phyloP scores from a whole-genome alignment of 148 eudicot genomes.

The Rhododendron simsii region DNA sequence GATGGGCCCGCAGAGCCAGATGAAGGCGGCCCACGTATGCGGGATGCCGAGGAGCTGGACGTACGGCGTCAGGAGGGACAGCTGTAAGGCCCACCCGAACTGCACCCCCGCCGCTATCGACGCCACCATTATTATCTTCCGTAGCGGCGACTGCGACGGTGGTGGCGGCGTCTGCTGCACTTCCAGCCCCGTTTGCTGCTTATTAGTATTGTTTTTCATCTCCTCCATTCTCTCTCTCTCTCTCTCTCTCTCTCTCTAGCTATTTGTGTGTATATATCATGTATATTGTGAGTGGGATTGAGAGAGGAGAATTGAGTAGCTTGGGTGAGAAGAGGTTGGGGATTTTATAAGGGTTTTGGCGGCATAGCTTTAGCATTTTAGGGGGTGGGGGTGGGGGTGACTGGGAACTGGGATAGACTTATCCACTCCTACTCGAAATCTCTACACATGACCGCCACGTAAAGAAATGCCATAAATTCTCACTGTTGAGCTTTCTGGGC shows the following conservation, averaged over 20 bases:
- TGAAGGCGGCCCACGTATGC: conserved; percentile 45
- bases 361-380: background rate
- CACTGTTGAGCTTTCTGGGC: background rate
- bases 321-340: background rate
- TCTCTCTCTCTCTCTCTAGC: conserved; percentile 14
- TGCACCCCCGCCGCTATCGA: conserved; percentile 56
- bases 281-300: background rate
- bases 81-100: conserved; percentile 60
- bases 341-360: conserved; percentile 4
- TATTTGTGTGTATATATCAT: background rate
- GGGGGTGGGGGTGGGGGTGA: background rate
- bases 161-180: background rate
- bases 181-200: background rate
- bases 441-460: background rate
- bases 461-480: background rate
- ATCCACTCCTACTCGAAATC: background rate
- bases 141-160: conserved; percentile 16
- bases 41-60: conserved; percentile 52
- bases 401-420: background rate
- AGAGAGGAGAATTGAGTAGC: background rate
- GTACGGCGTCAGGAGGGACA: conserved; percentile 50
- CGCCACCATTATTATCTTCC: conserved; percentile 36
- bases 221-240: conserved; percentile 25
- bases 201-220: background rate
- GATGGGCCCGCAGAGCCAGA: conserved; percentile 58